Conservation (phyloP, 768 basidiomycete species). For the Galerina marginata region DNA sequence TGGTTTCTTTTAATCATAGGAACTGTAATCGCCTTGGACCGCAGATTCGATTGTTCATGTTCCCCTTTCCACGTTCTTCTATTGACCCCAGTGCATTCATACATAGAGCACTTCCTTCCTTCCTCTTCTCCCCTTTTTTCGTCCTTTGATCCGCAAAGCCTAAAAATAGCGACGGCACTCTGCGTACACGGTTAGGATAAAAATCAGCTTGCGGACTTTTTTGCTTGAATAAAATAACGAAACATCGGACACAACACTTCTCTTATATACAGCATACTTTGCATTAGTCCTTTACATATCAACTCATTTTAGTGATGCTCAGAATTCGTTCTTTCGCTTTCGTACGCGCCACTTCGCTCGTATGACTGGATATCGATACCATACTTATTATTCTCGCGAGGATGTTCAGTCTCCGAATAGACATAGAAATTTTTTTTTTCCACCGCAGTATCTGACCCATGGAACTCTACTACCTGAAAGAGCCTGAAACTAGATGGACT, state of each 20-base stretch:
- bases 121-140: too few species aligned
- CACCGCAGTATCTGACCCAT: too few species aligned
- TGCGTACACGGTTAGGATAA: too few species aligned
- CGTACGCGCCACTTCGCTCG: background rate
- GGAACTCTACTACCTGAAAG: too few species aligned
- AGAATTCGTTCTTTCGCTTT: background rate
- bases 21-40: conserved; percentile 16
- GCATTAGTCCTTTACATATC: conserved; percentile 7
- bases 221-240: background rate
- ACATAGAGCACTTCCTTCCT: too few species aligned
- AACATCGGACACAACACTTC: conserved; percentile 1
- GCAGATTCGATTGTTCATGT: background rate
- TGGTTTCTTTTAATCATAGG: conserved; percentile 2
- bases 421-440: background rate
- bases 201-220: background rate
- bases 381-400: background rate
- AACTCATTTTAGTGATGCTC: background rate
- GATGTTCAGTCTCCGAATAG: background rate
- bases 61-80: background rate
- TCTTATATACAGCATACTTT: conserved; percentile 4
- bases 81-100: too few species aligned
- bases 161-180: too few species aligned
- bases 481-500: too few species aligned
- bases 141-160: too few species aligned
- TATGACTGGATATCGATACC: background rate